phyloP scores from a whole-genome alignment of 805 yeast species.

The Candida quercuum region DNA sequence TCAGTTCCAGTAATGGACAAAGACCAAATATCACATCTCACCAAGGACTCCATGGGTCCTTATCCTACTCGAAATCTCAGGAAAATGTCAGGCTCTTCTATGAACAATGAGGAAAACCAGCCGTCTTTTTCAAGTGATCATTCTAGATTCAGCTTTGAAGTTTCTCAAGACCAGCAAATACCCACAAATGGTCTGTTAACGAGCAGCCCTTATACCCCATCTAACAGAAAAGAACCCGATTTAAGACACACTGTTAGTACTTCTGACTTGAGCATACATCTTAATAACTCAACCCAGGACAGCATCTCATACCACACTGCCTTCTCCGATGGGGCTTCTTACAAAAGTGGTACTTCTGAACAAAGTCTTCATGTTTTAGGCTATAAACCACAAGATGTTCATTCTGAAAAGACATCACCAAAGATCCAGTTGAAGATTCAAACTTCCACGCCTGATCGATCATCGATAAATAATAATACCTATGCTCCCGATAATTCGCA shows the following conservation, averaged over 20 bases:
- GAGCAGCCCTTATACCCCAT: background rate
- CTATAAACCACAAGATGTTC: slow-evolving; percentile 3
- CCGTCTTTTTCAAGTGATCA: slow-evolving; percentile 7
- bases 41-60: slow-evolving; percentile 11
- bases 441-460: slow-evolving; percentile 10
- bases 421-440: slow-evolving; percentile 10
- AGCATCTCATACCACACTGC: slow-evolving; percentile 19
- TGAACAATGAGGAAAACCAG: slow-evolving; percentile 9
- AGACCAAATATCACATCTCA: slow-evolving; percentile 6
- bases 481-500: slow-evolving; percentile 7
- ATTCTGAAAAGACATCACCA: slow-evolving; percentile 7
- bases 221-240: background rate
- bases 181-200: slow-evolving; percentile 1
- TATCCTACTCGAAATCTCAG: slow-evolving; percentile 10
- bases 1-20: slow-evolving; percentile 12
- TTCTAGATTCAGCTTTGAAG: slow-evolving; percentile 16
- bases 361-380: slow-evolving; percentile 17
- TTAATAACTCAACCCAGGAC: background rate
- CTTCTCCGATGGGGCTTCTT: slow-evolving; percentile 6
- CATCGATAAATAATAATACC: slow-evolving; percentile 1
- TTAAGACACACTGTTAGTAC: background rate
- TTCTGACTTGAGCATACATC: background rate
- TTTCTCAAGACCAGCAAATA: slow-evolving; percentile 1
- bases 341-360: slow-evolving; percentile 7
- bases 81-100: slow-evolving; percentile 12